phyloP scores from a whole-genome alignment of 345 rosid species.

The Boechera retrofracta region DNA sequence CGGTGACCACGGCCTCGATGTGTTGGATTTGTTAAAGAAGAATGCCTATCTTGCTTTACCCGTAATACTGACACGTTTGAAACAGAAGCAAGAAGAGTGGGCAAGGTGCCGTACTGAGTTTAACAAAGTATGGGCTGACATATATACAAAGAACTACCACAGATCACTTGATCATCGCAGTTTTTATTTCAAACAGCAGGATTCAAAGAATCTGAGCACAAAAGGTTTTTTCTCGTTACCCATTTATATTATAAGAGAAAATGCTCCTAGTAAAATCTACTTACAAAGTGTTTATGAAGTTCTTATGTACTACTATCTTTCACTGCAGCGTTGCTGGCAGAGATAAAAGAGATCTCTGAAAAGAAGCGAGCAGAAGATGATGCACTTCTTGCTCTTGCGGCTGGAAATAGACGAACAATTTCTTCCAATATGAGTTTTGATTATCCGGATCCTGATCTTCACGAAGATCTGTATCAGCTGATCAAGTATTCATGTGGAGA shows the following conservation, averaged over 20 bases:
- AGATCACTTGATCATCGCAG: slow-evolving; percentile 98
- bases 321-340: slow-evolving; percentile 78
- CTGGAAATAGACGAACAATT: slow-evolving; percentile 72
- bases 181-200: slow-evolving; percentile 98
- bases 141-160: slow-evolving; percentile 91
- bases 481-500: slow-evolving; percentile 92
- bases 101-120: slow-evolving; percentile 90
- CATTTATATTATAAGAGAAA: not conserved
- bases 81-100: slow-evolving; percentile 99
- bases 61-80: slow-evolving; percentile 87
- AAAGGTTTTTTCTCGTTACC: slow-evolving; percentile 61
- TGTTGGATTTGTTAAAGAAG: slow-evolving; percentile 85
- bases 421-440: slow-evolving; percentile 78
- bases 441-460: slow-evolving; percentile 78
- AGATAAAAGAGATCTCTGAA: slow-evolving; percentile 91
- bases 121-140: slow-evolving; percentile 98
- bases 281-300: not conserved
- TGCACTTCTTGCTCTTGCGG: slow-evolving; percentile 80
- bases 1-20: slow-evolving; percentile 98
- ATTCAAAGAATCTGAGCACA: slow-evolving; percentile 85
- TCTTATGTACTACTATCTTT: slow-evolving; percentile 26
- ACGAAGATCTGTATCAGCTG: slow-evolving; percentile 93
- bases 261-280: slow-evolving; percentile 3
- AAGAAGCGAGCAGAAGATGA: slow-evolving; percentile 76
- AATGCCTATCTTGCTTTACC: slow-evolving; percentile 88